phyloP scores from a whole-genome alignment of 768 basidiomycete genomes.

The Sarcodon sp. region DNA sequence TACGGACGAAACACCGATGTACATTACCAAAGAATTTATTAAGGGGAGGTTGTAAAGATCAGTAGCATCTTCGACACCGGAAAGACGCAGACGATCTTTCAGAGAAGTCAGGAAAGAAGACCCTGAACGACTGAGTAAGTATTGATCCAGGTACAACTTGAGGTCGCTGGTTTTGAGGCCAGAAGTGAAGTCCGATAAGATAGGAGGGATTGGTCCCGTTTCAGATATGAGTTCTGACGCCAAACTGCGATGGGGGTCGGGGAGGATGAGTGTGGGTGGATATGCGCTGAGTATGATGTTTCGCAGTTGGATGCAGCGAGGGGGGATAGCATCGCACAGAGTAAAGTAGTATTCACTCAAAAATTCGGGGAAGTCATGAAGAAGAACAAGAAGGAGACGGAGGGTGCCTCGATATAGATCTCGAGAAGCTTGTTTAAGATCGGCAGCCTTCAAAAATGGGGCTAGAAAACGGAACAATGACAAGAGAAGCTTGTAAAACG shows the following conservation, averaged over 20 bases:
- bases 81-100: constrained; percentile 57
- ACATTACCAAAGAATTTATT: constrained; percentile 92
- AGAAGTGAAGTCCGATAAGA: constrained; percentile 83
- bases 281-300: constrained; percentile 96
- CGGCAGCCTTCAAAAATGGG: constrained; percentile 78
- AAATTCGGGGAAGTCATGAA: constrained; percentile 99
- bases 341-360: constrained; percentile 94
- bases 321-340: constrained; percentile 86
- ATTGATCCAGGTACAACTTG: constrained; percentile 69
- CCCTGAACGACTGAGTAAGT: constrained; percentile 64
- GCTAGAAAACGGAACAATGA: constrained; percentile 92
- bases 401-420: constrained; percentile 87
- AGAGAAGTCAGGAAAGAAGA: constrained; percentile 65
- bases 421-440: constrained; percentile 67
- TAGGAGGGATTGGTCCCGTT: constrained; percentile 85
- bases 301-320: constrained; percentile 87
- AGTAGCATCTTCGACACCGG: constrained; percentile 22
- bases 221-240: constrained; percentile 71
- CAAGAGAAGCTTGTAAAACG: constrained; percentile 89
- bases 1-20: constrained; percentile 87
- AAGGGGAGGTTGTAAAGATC: constrained; percentile 80
- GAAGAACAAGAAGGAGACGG: constrained; percentile 83
- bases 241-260: constrained; percentile 73
- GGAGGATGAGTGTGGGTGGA: constrained; percentile 68
- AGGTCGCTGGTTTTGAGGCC: constrained; percentile 75